Evolutionary conservation across 139 green algal genomes (phyloP).

Genomic region (Closterium sp.): DNA sequence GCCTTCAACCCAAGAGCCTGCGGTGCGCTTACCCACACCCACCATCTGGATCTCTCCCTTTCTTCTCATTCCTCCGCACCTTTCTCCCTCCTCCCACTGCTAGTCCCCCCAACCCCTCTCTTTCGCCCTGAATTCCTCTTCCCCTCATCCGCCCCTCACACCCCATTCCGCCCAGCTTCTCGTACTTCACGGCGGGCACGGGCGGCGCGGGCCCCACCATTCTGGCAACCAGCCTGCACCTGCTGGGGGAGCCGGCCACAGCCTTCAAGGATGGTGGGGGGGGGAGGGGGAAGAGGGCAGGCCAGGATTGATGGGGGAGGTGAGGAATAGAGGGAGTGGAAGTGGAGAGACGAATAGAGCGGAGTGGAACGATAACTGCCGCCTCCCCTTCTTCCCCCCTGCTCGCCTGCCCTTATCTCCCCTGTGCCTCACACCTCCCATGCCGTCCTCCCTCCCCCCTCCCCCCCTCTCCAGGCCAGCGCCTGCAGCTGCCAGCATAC

Average conservation of each 20-base stretch:
- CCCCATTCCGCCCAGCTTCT: conserved; percentile 11
- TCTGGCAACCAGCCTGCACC: conserved; percentile 79
- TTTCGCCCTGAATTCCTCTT: not conserved
- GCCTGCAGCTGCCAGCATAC: conserved; percentile 23
- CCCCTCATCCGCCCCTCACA: not conserved
- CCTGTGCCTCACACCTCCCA: not conserved
- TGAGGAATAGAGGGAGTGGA: not conserved
- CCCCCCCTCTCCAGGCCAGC: not conserved
- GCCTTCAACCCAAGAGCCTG: not conserved
- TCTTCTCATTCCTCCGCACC: not conserved
- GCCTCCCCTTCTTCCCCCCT: not conserved
- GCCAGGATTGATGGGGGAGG: not conserved
- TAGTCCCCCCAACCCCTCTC: not conserved
- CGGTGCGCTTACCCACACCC: not conserved
- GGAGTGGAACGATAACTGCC: not conserved
- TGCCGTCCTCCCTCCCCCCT: not conserved
- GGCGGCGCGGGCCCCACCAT: conserved; percentile 92
- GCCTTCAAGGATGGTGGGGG: not conserved
- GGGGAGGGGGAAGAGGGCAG: too few species aligned
- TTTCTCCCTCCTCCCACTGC: not conserved
- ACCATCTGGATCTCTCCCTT: not conserved
- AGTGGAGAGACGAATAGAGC: not conserved
- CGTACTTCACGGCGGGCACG: conserved; percentile 65
- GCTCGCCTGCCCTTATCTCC: not conserved
- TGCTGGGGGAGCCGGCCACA: conserved; percentile 38